Base-by-base conservation (phyloP, 2,329 filamentous ascomycete genomes). In the Epicoccum nigrum region DNA sequence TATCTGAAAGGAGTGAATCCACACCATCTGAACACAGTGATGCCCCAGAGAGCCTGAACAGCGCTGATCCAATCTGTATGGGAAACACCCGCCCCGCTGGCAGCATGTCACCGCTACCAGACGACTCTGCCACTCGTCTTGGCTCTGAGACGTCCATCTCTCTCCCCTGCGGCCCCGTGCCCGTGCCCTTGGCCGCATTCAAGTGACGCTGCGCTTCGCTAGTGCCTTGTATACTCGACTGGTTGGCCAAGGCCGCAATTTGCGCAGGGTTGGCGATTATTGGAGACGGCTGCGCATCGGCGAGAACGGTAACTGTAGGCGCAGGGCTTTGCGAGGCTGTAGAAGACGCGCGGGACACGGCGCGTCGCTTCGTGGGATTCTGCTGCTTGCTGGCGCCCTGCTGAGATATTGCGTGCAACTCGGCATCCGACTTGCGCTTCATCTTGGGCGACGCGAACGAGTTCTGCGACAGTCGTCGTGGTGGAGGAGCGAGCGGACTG, bases 71-170 rank as follows among this genome's bases (percentile, higher is more conserved):
- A 52, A 89, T 86, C 68, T 89, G 86, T 49, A 89, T 87, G 0
- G 86, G 82, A 63, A 89, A 89, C 4, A 88, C 86, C 62, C 86
- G 86, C 67, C 88, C 85, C 59, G 87, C 85, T 3, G 87, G 87
- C 15, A 90, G 77, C 44, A 86, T 79, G 31, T 69, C 62, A 4
- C 40, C n/a, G 8, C 60, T 58, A 16, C 42, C 51, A 25, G 63
- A 56, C 15, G 69, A 60, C 30, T 70, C 68, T 8, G 57, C 57
- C 7, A 73, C 54, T 43, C 45, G 69, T 39, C 67, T 60, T n/a
- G 60, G 65, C 33, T 64, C 64, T 3, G 68, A 70, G 30, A 71
- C 67, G 53, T 71, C 68, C 12, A 65, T 70, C 7, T 70, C 67
- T 45, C 63, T 63, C 7, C 67, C 68, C 34, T 68, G 67, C 15